Conservation (phyloP, 2,329 filamentous ascomycete species). For the Zasmidium citrigriseum region DNA sequence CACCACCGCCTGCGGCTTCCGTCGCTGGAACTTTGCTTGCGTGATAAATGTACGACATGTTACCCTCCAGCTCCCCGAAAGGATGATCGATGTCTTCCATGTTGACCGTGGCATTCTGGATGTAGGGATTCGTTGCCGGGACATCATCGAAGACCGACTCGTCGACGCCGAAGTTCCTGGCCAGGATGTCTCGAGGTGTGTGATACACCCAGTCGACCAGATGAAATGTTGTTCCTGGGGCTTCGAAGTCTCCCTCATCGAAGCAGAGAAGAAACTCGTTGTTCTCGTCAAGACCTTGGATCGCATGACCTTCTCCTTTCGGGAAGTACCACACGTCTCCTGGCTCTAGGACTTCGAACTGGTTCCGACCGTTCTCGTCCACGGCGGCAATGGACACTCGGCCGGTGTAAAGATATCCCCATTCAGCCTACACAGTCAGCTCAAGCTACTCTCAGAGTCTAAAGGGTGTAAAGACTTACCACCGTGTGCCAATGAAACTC, state of each 20-base stretch:
- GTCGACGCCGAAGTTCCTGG: constrained; percentile 66
- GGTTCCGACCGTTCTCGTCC: constrained; percentile 53
- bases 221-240: constrained; percentile 60
- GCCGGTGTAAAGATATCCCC: constrained; percentile 57
- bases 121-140: constrained; percentile 62
- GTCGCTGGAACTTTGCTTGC: constrained; percentile 8
- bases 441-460: background rate
- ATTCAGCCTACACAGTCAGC: constrained; percentile 40
- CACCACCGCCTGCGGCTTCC: constrained; percentile 57
- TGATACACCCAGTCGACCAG: constrained; percentile 70
- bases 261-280: constrained; percentile 60
- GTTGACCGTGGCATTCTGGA: constrained; percentile 56
- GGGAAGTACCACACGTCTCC: constrained; percentile 24
- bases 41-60: constrained; percentile 57
- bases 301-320: constrained; percentile 61
- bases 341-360: constrained; percentile 50
- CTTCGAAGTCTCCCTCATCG: constrained; percentile 58
- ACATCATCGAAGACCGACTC: constrained; percentile 61
- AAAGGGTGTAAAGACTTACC: background rate
- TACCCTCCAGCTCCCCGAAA: constrained; percentile 53
- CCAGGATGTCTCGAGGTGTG: constrained; percentile 63
- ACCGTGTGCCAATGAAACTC: constrained; percentile 66
- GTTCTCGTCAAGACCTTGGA: constrained; percentile 66
- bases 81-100: constrained; percentile 50
- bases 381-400: constrained; percentile 54